Evolutionary conservation across 2,329 filamentous ascomycete species (phyloP).

Genomic region (Botrytis tulipae): DNA sequence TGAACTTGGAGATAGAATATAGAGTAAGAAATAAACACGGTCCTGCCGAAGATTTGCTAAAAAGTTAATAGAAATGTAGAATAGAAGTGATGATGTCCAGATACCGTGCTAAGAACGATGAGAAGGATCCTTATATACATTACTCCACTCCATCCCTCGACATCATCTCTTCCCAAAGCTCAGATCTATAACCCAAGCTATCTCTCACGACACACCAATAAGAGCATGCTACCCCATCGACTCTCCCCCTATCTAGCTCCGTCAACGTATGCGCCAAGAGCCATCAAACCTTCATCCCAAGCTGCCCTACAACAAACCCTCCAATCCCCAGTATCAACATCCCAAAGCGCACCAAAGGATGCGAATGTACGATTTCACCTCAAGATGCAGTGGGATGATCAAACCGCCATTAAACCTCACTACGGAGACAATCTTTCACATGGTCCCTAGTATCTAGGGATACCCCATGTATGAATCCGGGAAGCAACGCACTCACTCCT

Average conservation of each 20-base stretch:
- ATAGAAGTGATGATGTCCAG: slow-evolving; percentile 19
- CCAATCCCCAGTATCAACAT: neutral
- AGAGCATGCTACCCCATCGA: neutral
- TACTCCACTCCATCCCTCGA: neutral
- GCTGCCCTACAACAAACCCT: neutral
- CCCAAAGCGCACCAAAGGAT: neutral
- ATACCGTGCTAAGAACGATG: neutral
- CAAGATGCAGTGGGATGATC: neutral
- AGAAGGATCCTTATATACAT: slow-evolving; percentile 15
- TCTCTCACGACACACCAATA: neutral
- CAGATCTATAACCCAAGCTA: neutral
- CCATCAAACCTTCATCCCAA: neutral
- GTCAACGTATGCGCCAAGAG: neutral
- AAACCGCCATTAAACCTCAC: neutral
- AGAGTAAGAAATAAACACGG: slow-evolving; percentile 1
- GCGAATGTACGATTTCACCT: neutral
- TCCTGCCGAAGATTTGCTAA: slow-evolving; percentile 8
- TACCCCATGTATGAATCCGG: neutral
- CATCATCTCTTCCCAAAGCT: neutral
- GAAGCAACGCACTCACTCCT: no score
- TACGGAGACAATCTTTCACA: neutral
- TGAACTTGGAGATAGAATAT: neutral
- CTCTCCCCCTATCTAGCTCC: neutral
- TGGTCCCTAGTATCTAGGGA: neutral
- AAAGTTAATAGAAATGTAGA: neutral